Percentiles rank a stretch among this genome's conserved stretches.
Conservation (phyloP, 495 filamentous ascomycete genomes). For the Talaromyces liani region DNA sequence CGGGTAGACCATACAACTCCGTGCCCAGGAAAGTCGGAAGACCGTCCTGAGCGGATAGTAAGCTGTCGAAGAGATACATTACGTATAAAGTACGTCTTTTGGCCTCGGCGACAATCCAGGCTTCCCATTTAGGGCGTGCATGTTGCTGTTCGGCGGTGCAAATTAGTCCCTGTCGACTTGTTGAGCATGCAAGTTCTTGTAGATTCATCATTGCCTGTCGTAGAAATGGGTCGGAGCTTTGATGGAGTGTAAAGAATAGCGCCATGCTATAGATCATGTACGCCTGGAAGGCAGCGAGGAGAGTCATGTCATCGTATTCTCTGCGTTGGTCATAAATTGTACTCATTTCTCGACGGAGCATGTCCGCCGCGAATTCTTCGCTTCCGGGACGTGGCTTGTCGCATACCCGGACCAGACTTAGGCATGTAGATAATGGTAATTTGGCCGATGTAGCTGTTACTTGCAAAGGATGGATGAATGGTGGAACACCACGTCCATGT, state of each 20-base stretch:
- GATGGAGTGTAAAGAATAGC: slow-evolving; percentile 28
- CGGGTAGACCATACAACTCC: slow-evolving; percentile 32
- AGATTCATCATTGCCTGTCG: slow-evolving; percentile 37
- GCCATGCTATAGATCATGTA: slow-evolving; percentile 40
- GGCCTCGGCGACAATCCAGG: slow-evolving; percentile 39
- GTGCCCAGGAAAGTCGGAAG: slow-evolving; percentile 38
- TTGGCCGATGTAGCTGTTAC: slow-evolving; percentile 13
- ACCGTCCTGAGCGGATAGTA: slow-evolving; percentile 31
- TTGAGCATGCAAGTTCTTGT: slow-evolving; percentile 34
- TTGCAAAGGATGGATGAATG: slow-evolving; percentile 33
- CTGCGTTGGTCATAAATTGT: slow-evolving; percentile 22
- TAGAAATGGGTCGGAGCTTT: slow-evolving; percentile 19
- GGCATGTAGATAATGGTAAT: slow-evolving; percentile 32
- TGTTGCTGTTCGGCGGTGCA: slow-evolving; percentile 31
- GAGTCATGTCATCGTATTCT: slow-evolving; percentile 25
- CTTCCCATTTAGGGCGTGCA: slow-evolving; percentile 37
- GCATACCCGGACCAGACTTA: slow-evolving; percentile 36
- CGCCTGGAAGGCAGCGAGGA: slow-evolving; percentile 39
- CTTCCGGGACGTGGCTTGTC: slow-evolving; percentile 31
- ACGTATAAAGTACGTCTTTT: slow-evolving; percentile 38
- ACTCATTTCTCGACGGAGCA: slow-evolving; percentile 34
- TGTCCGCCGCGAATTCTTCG: slow-evolving; percentile 20
- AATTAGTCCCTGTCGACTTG: slow-evolving; percentile 28
- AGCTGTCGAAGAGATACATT: slow-evolving; percentile 43
- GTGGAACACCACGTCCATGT: slow-evolving; percentile 28